These are phyloP conservation scores for Tagetes erecta DNA, from an alignment of 129 eudicot species.

Conservation along the genomic window DNA sequence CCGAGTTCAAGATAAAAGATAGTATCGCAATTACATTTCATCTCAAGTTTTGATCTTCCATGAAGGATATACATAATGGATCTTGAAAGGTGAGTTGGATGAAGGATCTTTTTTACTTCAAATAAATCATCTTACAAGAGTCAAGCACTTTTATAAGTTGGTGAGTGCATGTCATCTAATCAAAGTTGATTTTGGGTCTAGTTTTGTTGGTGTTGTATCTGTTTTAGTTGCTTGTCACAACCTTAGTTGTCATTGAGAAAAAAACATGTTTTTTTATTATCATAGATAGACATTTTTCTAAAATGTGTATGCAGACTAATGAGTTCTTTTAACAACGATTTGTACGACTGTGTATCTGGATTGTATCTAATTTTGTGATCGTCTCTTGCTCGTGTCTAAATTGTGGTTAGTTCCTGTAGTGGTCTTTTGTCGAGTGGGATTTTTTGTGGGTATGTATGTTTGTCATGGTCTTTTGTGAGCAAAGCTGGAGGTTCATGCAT, in stretches of 20 bases:
- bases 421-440: not conserved
- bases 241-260: not conserved
- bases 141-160: slow-evolving; percentile 7
- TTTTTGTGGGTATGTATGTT: no score
- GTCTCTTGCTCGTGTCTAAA: not conserved
- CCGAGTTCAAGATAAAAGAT: slow-evolving; percentile 36
- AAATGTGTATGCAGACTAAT: slow-evolving; percentile 1
- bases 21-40: slow-evolving; percentile 6
- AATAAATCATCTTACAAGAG: not conserved
- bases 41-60: slow-evolving; percentile 17
- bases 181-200: not conserved
- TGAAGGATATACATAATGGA: not conserved
- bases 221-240: not conserved
- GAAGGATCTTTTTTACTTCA: not conserved
- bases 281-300: not conserved
- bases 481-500: not conserved
- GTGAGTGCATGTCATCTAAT: slow-evolving; percentile 15
- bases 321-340: not conserved
- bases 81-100: slow-evolving; percentile 10
- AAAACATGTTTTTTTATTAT: not conserved
- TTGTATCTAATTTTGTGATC: not conserved
- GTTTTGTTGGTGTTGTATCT: not conserved
- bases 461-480: not conserved
- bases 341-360: not conserved
- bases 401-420: not conserved